phyloP scores from a whole-genome alignment of 805 yeast genomes.

The Jamesozyma lodderae region DNA sequence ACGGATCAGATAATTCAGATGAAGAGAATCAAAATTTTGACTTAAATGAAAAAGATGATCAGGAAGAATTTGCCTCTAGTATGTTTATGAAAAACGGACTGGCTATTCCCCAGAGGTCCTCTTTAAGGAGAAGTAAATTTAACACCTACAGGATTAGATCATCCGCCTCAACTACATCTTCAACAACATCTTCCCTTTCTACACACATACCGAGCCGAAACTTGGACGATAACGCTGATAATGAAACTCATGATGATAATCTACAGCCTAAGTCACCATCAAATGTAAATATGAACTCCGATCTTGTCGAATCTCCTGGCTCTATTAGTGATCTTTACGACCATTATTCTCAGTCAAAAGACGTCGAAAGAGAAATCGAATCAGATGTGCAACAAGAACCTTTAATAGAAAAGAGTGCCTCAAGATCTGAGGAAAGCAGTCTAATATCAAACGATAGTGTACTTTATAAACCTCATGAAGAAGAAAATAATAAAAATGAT shows the following conservation, averaged over 20 bases:
- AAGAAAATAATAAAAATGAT: neutral
- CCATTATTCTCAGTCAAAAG: constrained; percentile 20
- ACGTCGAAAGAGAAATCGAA: neutral
- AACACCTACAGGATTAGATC: constrained; percentile 40
- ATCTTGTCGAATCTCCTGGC: constrained; percentile 7
- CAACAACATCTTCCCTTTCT: neutral
- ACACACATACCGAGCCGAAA: neutral
- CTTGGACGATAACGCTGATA: neutral
- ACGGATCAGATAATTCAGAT: constrained; percentile 4
- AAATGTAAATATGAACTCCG: too few species aligned
- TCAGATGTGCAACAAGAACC: neutral
- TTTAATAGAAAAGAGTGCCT: neutral
- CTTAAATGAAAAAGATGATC: neutral
- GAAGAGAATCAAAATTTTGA: neutral
- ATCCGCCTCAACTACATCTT: constrained; percentile 8
- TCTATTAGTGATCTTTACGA: constrained; percentile 22
- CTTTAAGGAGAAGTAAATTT: constrained; percentile 40
- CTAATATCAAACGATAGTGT: constrained; percentile 12
- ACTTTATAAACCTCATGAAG: constrained; percentile 6
- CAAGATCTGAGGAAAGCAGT: constrained; percentile 11
- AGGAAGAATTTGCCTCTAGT: constrained; percentile 23
- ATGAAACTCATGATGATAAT: neutral
- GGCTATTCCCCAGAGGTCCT: constrained; percentile 27
- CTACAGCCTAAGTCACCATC: too few species aligned
- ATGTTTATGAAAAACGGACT: constrained; percentile 24